These are phyloP conservation scores for Suhomyces vadensis DNA, from an alignment of 805 yeast species.

Conservation along the genomic window DNA sequence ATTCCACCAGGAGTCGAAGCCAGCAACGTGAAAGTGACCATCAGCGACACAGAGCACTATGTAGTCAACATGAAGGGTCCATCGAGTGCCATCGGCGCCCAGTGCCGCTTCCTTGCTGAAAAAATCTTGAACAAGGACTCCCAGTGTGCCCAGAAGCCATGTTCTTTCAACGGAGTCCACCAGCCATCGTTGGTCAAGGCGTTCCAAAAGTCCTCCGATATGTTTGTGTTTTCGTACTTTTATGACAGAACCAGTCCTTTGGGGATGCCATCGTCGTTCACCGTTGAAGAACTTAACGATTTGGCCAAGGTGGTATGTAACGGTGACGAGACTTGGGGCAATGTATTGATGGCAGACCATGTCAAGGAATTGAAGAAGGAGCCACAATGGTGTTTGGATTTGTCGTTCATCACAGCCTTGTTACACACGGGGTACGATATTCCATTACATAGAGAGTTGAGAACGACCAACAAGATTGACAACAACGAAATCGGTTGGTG, in stretches of 20 bases:
- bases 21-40: conserved; percentile 59
- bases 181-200: conserved; percentile 88
- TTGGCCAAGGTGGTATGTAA: conserved; percentile 82
- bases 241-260: conserved; percentile 92
- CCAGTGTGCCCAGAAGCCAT: conserved; percentile 72
- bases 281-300: conserved; percentile 79
- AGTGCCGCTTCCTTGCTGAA: conserved; percentile 87
- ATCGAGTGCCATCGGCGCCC: conserved; percentile 62
- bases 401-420: conserved; percentile 85
- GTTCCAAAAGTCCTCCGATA: conserved; percentile 70
- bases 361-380: conserved; percentile 66
- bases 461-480: conserved; percentile 86
- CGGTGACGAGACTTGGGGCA: conserved; percentile 79
- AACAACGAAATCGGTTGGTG: conserved; percentile 98
- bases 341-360: conserved; percentile 64
- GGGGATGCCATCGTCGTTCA: conserved; percentile 91
- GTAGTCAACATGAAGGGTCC: conserved; percentile 69
- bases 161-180: conserved; percentile 96
- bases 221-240: conserved; percentile 91
- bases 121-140: conserved; percentile 78
- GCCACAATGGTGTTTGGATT: conserved; percentile 93
- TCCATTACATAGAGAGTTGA: conserved; percentile 84
- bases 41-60: conserved; percentile 46
- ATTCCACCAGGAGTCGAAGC: conserved; percentile 73
- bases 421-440: conserved; percentile 97